These are phyloP conservation scores for Saitozyma sp. DNA, from an alignment of 768 basidiomycete genomes.

Conservation along the genomic window DNA sequence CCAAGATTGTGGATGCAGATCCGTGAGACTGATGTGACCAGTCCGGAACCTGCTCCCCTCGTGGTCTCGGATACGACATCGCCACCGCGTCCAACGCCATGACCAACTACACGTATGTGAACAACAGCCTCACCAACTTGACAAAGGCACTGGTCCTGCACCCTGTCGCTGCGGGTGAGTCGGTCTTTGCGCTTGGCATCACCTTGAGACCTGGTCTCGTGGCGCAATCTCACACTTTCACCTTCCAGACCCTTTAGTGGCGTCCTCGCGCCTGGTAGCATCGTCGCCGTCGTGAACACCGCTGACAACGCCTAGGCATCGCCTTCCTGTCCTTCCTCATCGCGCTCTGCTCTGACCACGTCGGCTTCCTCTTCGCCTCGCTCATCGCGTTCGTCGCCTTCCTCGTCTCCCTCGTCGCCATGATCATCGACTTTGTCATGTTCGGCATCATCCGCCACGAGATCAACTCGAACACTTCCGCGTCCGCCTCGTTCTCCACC, in stretches of 20 bases:
- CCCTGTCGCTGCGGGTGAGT: constrained; percentile 49
- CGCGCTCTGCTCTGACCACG: constrained; percentile 40
- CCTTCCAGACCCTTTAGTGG: not conserved
- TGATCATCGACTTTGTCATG: constrained; percentile 49
- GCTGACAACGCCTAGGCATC: constrained; percentile 30
- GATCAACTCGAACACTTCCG: constrained; percentile 23
- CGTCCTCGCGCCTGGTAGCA: no score
- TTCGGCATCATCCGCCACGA: constrained; percentile 35
- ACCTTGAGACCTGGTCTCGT: not conserved
- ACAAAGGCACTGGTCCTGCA: constrained; percentile 51
- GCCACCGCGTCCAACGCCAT: constrained; percentile 15
- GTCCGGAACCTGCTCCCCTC: not conserved
- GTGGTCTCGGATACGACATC: constrained; percentile 28
- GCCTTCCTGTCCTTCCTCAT: constrained; percentile 51
- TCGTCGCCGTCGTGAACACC: no score
- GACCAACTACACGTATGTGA: constrained; percentile 14
- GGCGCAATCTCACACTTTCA: not conserved
- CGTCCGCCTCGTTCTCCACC: constrained; percentile 36
- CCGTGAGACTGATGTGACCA: no score
- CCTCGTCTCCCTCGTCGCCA: constrained; percentile 45
- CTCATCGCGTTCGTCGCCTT: constrained; percentile 45
- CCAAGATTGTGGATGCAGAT: no score
- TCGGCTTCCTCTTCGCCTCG: constrained; percentile 49
- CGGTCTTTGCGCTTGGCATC: not conserved
- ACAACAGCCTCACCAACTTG: constrained; percentile 22